Percentiles rank a stretch among this genome's conserved stretches.
Conservation (phyloP, 2,329 filamentous ascomycete species). For the Penicillium sp. region DNA sequence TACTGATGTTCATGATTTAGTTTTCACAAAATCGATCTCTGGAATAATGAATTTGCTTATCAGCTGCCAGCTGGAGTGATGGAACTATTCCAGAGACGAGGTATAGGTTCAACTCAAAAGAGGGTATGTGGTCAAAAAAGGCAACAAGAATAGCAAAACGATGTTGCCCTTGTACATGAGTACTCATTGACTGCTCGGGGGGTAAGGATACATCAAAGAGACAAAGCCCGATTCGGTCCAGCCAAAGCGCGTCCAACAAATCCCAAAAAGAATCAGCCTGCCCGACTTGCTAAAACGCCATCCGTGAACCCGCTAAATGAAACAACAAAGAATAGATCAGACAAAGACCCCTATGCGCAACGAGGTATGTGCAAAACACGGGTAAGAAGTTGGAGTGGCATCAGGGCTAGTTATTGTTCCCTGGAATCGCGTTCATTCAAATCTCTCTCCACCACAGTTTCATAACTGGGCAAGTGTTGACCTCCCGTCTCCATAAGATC, state of each 20-base stretch:
- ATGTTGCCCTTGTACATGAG: conserved; percentile 16
- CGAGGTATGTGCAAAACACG: conserved; percentile 16
- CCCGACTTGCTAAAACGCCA: conserved; percentile 21
- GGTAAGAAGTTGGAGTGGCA: conserved; percentile 1
- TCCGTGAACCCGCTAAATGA: conserved; percentile 24
- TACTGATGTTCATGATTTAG: too few species aligned
- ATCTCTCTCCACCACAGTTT: conserved; percentile 20
- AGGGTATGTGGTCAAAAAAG: conserved; percentile 1
- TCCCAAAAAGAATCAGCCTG: conserved; percentile 11
- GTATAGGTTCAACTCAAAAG: conserved; percentile 1
- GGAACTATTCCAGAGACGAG: not conserved
- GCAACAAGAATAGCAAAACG: conserved; percentile 3
- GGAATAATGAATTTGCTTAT: too few species aligned
- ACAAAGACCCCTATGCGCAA: conserved; percentile 3
- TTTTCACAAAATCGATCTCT: too few species aligned
- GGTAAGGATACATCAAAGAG: conserved; percentile 1
- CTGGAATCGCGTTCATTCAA: conserved; percentile 7
- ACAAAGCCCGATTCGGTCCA: conserved; percentile 1
- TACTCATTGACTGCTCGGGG: conserved; percentile 12
- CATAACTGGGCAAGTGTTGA: conserved; percentile 21
- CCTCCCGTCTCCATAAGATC: not conserved
- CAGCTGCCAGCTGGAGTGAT: too few species aligned
- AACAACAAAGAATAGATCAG: conserved; percentile 17
- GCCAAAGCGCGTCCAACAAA: conserved; percentile 5
- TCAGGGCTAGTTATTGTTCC: not conserved